A percentile compares a stretch with the other conserved stretches of the same genome.
Conservation (phyloP, 2,329 filamentous ascomycete species). For the Calonectria montana region DNA sequence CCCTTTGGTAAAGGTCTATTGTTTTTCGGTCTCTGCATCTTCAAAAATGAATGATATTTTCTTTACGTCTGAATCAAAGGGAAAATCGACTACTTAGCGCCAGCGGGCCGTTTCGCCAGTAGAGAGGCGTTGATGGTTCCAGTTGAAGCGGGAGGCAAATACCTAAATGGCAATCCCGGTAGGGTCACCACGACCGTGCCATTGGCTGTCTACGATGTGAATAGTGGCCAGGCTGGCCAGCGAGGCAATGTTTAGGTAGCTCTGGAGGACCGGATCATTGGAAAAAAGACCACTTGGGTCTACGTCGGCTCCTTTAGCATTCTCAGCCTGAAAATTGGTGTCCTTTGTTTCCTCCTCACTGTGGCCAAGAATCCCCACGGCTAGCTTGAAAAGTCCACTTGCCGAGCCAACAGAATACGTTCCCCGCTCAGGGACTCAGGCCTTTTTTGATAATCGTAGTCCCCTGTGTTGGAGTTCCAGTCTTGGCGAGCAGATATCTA, state of each 20-base stretch:
- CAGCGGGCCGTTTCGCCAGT: slow-evolving; percentile 62
- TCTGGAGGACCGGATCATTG: slow-evolving; percentile 60
- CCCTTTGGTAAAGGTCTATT: slow-evolving; percentile 73
- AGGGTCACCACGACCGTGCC: slow-evolving; percentile 74
- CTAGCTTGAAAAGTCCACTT: slow-evolving; percentile 68
- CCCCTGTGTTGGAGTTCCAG: slow-evolving; percentile 64
- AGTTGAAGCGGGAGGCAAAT: slow-evolving; percentile 75
- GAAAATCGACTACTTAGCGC: slow-evolving; percentile 74
- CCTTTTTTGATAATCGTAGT: slow-evolving; percentile 66
- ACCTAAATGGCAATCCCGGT: slow-evolving; percentile 80
- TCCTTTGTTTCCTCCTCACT: slow-evolving; percentile 50
- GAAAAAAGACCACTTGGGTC: slow-evolving; percentile 50
- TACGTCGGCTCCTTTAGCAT: slow-evolving; percentile 42
- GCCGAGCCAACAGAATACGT: slow-evolving; percentile 60
- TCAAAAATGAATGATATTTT: slow-evolving; percentile 80
- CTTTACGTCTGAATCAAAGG: slow-evolving; percentile 80
- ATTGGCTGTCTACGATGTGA: slow-evolving; percentile 64
- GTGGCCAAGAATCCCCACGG: slow-evolving; percentile 59
- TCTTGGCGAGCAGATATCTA: slow-evolving; percentile 68
- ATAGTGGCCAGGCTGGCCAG: slow-evolving; percentile 75
- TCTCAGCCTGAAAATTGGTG: slow-evolving; percentile 43
- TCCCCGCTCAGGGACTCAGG: slow-evolving; percentile 61
- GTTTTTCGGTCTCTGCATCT: slow-evolving; percentile 51
- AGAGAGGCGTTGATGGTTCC: slow-evolving; percentile 66
- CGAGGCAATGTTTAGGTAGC: slow-evolving; percentile 72